Conservation (phyloP, 768 basidiomycete species). For the Lactarius psammicola region DNA sequence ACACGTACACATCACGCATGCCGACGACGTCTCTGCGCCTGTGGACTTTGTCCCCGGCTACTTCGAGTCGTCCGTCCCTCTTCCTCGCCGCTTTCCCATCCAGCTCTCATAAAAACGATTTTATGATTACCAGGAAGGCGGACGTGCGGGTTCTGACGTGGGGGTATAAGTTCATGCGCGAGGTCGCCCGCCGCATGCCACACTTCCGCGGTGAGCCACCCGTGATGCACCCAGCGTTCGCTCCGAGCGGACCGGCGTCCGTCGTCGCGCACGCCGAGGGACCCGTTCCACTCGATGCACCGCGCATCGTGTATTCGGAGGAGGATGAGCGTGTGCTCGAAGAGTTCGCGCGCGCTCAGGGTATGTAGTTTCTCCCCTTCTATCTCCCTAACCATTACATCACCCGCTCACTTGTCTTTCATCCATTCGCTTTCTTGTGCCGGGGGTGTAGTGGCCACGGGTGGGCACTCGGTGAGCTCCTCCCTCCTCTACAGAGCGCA, state of each 20-base stretch:
- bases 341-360: conserved; percentile 29
- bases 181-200: conserved; percentile 54
- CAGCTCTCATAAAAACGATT: too few species aligned
- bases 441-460: conserved; percentile 31
- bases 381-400: background rate
- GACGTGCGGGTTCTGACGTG: conserved; percentile 46
- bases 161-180: conserved; percentile 55
- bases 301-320: conserved; percentile 31
- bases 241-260: conserved; percentile 33
- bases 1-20: conserved; percentile 28
- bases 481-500: background rate
- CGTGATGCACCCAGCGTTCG: conserved; percentile 35
- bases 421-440: background rate
- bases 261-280: conserved; percentile 19
- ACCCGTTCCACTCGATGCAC: conserved; percentile 32
- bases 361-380: conserved; percentile 5
- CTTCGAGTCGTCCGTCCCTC: conserved; percentile 34
- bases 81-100: background rate
- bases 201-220: conserved; percentile 38
- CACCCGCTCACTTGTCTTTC: background rate
- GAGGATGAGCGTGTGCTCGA: conserved; percentile 40
- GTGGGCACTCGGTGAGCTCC: conserved; percentile 37
- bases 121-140: conserved; percentile 29
- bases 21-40: conserved; percentile 29
- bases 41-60: conserved; percentile 30